Evolutionary conservation across 441 rosid genomes (phyloP).

Genomic region (Omphalea diandra): DNA sequence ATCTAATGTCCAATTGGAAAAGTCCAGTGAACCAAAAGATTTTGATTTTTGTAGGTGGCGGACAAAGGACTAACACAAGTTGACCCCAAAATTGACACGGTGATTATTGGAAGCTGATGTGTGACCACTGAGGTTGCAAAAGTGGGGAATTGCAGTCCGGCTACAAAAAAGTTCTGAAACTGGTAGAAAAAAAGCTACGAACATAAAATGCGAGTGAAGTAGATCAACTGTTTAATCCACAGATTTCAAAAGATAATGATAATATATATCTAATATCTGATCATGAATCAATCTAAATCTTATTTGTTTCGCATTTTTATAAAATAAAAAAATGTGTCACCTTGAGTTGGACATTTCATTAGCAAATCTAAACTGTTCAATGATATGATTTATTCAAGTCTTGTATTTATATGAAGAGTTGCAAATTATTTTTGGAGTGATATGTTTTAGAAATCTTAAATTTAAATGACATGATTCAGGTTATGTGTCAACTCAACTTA

Average conservation of each 20-base stretch:
- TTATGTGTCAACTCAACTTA: too few relatives aligned
- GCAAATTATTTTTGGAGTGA: too few relatives aligned
- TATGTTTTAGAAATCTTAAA: too few relatives aligned
- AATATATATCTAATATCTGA: not conserved
- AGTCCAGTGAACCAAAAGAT: not conserved
- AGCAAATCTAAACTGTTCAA: constrained; percentile 1
- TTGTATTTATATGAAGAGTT: too few relatives aligned
- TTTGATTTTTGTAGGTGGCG: constrained; percentile 10
- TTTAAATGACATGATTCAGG: too few relatives aligned
- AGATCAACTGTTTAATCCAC: not conserved
- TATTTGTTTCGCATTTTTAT: not conserved
- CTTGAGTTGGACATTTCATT: not conserved
- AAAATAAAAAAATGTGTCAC: not conserved
- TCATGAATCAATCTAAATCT: not conserved
- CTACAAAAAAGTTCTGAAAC: not conserved
- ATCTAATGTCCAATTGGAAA: too few relatives aligned
- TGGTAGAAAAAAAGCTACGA: not conserved
- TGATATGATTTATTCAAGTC: not conserved
- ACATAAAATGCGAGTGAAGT: not conserved
- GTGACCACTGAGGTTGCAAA: constrained; percentile 23
- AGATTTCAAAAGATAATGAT: not conserved
- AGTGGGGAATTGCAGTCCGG: not conserved
- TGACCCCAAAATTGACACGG: constrained; percentile 27
- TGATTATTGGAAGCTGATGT: constrained; percentile 35
- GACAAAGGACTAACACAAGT: constrained; percentile 25